These are phyloP conservation scores for Parasarocladium wereldwijsianum DNA, from an alignment of 2,329 filamentous ascomycete species.

Conservation along the genomic window DNA sequence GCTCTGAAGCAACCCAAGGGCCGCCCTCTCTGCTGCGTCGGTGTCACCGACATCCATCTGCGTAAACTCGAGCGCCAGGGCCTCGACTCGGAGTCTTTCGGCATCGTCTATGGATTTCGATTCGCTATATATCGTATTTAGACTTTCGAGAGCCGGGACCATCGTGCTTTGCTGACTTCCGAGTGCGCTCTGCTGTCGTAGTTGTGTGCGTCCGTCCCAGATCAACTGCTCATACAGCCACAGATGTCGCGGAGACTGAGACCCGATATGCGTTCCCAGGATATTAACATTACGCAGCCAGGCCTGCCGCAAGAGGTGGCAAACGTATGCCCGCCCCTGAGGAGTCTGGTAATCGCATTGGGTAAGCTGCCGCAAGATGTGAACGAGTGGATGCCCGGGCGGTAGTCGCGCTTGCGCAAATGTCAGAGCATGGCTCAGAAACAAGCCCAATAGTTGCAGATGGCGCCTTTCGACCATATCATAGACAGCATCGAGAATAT, in stretches of 20 bases:
- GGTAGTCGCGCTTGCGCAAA: conserved; percentile 15
- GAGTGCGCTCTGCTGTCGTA: conserved; percentile 18
- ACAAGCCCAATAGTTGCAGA: conserved; percentile 18
- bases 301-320: conserved; percentile 18
- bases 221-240: conserved; percentile 25
- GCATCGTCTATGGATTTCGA: conserved; percentile 8
- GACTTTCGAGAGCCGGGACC: conserved; percentile 14
- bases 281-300: conserved; percentile 22
- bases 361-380: conserved; percentile 17
- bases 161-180: conserved; percentile 14
- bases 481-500: conserved; percentile 22
- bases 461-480: conserved; percentile 22
- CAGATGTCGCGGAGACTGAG: conserved; percentile 14
- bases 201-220: conserved; percentile 20
- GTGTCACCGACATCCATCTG: conserved; percentile 22
- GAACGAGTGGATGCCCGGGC: conserved; percentile 17
- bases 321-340: conserved; percentile 15
- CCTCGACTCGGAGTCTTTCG: conserved; percentile 16
- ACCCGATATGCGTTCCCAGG: conserved; percentile 15
- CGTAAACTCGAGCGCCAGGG: conserved; percentile 20
- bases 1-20: conserved; percentile 13
- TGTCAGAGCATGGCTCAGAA: conserved; percentile 17
- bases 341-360: conserved; percentile 17
- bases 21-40: conserved; percentile 16
- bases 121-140: conserved; percentile 7